A percentile compares a stretch with the other conserved stretches of the same genome.
Evolutionary conservation across 805 yeast genomes (phyloP).

Genomic region (Candida ulmi): DNA sequence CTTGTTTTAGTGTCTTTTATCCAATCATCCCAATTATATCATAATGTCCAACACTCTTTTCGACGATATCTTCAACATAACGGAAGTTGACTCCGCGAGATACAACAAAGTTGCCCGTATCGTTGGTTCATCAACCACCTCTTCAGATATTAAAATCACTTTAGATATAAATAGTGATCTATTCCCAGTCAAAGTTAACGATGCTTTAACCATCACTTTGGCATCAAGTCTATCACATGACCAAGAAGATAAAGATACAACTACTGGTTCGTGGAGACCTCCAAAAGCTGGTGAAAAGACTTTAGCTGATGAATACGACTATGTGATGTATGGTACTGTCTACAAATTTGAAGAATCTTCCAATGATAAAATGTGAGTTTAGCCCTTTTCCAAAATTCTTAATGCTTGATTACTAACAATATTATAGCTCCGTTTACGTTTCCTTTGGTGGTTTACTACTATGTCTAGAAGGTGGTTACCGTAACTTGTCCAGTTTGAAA

Average conservation of each 20-base stretch:
- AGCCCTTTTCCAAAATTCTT: no score
- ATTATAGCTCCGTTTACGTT: slow-evolving; percentile 68
- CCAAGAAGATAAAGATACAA: slow-evolving; percentile 42
- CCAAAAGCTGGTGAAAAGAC: slow-evolving; percentile 81
- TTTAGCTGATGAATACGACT: slow-evolving; percentile 94
- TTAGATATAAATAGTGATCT: slow-evolving; percentile 88
- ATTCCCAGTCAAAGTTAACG: slow-evolving; percentile 75
- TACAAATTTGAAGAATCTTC: slow-evolving; percentile 90
- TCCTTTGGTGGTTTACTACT: slow-evolving; percentile 94
- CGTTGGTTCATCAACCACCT: slow-evolving; percentile 80
- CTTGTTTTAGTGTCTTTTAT: background rate
- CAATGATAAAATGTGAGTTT: slow-evolving; percentile 39
- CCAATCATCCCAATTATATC: background rate
- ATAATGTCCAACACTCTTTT: slow-evolving; percentile 71
- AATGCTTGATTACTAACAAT: slow-evolving; percentile 3
- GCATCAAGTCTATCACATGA: slow-evolving; percentile 68
- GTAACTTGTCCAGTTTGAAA: slow-evolving; percentile 80
- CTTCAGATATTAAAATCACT: slow-evolving; percentile 73
- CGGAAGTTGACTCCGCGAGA: slow-evolving; percentile 79
- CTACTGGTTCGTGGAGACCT: slow-evolving; percentile 40
- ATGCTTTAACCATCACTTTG: slow-evolving; percentile 77
- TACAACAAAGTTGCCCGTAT: slow-evolving; percentile 90
- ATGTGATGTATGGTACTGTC: slow-evolving; percentile 97
- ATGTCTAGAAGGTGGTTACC: slow-evolving; percentile 92
- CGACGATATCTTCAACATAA: slow-evolving; percentile 87